Conservation (phyloP, 176 grass and related monocot species). For the Rhynchospora tenuis region DNA sequence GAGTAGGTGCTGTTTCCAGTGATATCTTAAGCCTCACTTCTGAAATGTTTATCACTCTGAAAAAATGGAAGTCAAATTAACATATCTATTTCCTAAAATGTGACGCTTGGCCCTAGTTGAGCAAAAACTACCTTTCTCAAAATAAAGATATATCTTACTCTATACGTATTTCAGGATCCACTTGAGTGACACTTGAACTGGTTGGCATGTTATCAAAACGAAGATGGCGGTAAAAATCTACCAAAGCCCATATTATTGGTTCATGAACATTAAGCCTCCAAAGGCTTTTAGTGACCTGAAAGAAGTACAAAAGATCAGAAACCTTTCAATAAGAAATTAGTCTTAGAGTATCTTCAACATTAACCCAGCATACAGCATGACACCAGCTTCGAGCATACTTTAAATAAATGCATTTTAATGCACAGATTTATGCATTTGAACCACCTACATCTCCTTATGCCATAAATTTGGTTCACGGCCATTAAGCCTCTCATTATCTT, state of each 20-base stretch:
- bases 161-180: conserved; percentile 91
- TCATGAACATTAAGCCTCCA: conserved; percentile 98
- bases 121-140: not conserved
- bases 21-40: conserved; percentile 94
- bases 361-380: not conserved
- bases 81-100: not conserved
- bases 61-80: conserved; percentile 31
- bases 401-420: not conserved
- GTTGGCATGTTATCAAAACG: conserved; percentile 44
- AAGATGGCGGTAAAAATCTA: conserved; percentile 87
- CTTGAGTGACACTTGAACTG: conserved; percentile 62
- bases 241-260: conserved; percentile 93
- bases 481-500: conserved; percentile 47
- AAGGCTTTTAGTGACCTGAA: conserved; percentile 70
- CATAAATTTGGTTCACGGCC: conserved; percentile 89
- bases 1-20: conserved; percentile 86
- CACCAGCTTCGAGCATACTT: not conserved
- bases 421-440: not conserved
- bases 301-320: conserved; percentile 27
- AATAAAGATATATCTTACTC: conserved; percentile 59
- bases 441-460: not conserved
- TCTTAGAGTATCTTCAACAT: not conserved
- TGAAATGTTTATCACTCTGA: conserved; percentile 89
- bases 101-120: not conserved
- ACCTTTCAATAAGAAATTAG: not conserved